Percentiles rank a stretch among this genome's conserved stretches.
Evolutionary conservation across 345 rosid genomes (phyloP).

Genomic region (Draba incana): DNA sequence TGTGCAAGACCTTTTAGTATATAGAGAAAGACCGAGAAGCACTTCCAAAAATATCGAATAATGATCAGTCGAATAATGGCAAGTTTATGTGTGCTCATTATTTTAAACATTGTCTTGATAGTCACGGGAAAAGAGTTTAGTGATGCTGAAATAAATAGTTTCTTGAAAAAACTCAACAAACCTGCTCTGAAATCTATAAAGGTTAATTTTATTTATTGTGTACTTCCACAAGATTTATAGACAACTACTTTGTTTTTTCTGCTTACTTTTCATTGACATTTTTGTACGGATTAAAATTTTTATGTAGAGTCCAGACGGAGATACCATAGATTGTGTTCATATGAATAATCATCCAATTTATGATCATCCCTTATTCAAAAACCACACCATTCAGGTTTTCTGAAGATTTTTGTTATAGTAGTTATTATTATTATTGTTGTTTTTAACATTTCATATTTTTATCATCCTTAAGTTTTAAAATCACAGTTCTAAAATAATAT

Average conservation of each 20-base stretch:
- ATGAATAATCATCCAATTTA: constrained; percentile 24
- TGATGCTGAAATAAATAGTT: neutral
- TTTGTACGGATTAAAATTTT: neutral
- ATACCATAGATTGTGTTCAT: constrained; percentile 29
- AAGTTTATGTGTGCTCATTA: neutral
- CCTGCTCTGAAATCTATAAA: constrained; percentile 20
- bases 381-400: constrained; percentile 21
- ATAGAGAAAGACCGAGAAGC: too few species aligned
- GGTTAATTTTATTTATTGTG: neutral
- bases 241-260: neutral
- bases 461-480: too few species aligned
- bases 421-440: neutral
- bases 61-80: neutral
- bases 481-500: too few species aligned
- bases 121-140: neutral
- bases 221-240: too few species aligned
- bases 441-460: too few species aligned
- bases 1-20: too few species aligned
- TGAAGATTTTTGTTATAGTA: too few species aligned
- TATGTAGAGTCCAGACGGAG: constrained; percentile 25
- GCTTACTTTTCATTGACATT: neutral
- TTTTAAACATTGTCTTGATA: neutral
- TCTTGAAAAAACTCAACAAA: constrained; percentile 21
- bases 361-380: constrained; percentile 23
- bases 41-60: too few species aligned